These are phyloP conservation scores for Chlamydomonas eustigma DNA, from an alignment of 139 green algal genomes.

Conservation along the genomic window DNA sequence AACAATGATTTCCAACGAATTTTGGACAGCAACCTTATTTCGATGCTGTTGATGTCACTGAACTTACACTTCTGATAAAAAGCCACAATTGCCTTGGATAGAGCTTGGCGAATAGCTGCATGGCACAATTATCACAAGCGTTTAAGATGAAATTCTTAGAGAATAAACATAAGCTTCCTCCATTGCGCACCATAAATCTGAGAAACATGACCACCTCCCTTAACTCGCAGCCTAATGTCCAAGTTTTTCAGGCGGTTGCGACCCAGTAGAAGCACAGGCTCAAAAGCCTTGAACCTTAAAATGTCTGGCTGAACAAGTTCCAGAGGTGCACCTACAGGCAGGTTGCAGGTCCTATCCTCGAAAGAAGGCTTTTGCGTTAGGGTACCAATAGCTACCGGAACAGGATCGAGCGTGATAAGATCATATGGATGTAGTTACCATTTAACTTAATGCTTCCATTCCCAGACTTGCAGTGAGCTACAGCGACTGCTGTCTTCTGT, in stretches of 20 bases:
- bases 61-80: constrained; percentile 98
- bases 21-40: too few relatives aligned
- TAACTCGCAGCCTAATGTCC: constrained; percentile 95
- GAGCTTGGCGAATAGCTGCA: constrained; percentile 94
- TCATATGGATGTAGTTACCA: constrained; percentile 53
- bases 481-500: constrained; percentile 96
- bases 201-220: constrained; percentile 94
- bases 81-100: constrained; percentile 96
- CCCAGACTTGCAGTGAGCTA: constrained; percentile 85
- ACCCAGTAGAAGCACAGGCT: constrained; percentile 94
- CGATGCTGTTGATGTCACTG: too few relatives aligned
- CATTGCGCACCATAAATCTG: constrained; percentile 82
- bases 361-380: too few relatives aligned
- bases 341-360: too few relatives aligned
- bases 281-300: constrained; percentile 91
- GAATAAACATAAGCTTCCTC: too few relatives aligned
- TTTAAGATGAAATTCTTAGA: too few relatives aligned
- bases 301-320: constrained; percentile 95
- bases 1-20: too few relatives aligned
- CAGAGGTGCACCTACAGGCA: constrained; percentile 82
- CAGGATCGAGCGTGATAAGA: too few relatives aligned
- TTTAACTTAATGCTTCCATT: constrained; percentile 95
- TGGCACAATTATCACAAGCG: too few relatives aligned
- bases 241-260: constrained; percentile 86
- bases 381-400: too few relatives aligned